Conservation (phyloP, 805 yeast genomes). For the Vanderwaltozyma verrucispora region DNA sequence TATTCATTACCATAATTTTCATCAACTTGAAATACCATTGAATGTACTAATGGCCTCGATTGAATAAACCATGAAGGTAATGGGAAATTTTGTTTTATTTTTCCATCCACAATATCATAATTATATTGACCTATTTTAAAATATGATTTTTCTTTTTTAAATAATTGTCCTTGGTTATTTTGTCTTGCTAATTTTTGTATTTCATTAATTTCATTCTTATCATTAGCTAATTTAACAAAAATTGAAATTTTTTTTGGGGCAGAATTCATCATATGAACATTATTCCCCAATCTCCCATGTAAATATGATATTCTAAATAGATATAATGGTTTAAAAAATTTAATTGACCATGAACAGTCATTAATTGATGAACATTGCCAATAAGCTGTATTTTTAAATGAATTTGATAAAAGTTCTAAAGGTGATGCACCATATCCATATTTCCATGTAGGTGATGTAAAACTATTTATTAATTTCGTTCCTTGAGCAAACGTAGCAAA, state of each 20-base stretch:
- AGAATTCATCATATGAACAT: constrained; percentile 30
- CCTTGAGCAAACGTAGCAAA: constrained; percentile 29
- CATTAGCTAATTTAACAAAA: constrained; percentile 13
- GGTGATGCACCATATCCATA: constrained; percentile 21
- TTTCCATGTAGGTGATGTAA: constrained; percentile 27
- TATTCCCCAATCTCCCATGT: constrained; percentile 31
- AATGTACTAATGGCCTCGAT: constrained; percentile 24
- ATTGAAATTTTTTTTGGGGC: constrained; percentile 29
- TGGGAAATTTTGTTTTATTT: constrained; percentile 21
- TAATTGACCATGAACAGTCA: constrained; percentile 29
- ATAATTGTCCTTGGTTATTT: constrained; percentile 10
- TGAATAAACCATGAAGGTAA: constrained; percentile 27
- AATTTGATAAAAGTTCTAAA: constrained; percentile 18
- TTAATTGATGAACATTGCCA: constrained; percentile 25
- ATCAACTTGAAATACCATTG: constrained; percentile 24
- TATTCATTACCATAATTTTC: constrained; percentile 31
- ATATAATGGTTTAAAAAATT: constrained; percentile 32
- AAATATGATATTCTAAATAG: constrained; percentile 28
- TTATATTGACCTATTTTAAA: constrained; percentile 22
- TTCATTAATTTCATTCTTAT: neutral
- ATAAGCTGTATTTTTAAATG: constrained; percentile 19
- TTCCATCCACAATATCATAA: constrained; percentile 18
- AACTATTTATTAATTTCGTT: constrained; percentile 29
- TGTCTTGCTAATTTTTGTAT: constrained; percentile 10
- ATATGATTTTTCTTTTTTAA: constrained; percentile 14